phyloP scores from a whole-genome alignment of 1,139 yeast genomes.

The Saccharomyces pastorianus region DNA sequence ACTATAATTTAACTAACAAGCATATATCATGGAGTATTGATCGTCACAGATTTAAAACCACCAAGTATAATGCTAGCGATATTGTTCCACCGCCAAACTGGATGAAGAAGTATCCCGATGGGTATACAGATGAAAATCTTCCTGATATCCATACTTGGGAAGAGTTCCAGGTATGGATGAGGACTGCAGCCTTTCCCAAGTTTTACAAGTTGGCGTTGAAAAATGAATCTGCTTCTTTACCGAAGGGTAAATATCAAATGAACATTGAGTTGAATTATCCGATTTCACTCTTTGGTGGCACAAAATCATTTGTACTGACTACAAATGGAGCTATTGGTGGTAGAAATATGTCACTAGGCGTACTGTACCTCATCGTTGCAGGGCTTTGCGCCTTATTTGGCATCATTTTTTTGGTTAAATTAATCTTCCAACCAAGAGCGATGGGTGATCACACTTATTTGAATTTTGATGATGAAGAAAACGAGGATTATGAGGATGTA shows the following conservation, averaged over 20 bases:
- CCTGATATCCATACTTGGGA: constrained; percentile 76
- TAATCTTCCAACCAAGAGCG: constrained; percentile 40
- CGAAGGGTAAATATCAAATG: constrained; percentile 63
- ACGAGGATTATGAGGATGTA: constrained; percentile 3
- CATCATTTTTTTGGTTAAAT: constrained; percentile 38
- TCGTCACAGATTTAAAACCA: constrained; percentile 67
- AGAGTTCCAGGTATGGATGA: constrained; percentile 96
- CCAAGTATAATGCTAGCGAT: constrained; percentile 58
- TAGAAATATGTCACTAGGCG: constrained; percentile 76
- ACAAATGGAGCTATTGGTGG: constrained; percentile 90
- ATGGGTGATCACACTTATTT: constrained; percentile 38
- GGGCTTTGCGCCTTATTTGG: constrained; percentile 53
- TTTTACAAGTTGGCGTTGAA: constrained; percentile 77
- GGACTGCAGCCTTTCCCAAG: constrained; percentile 80
- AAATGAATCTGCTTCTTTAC: constrained; percentile 58
- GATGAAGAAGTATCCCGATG: constrained; percentile 76
- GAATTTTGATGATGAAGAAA: constrained; percentile 25
- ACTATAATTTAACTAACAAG: constrained; percentile 54
- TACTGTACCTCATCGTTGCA: constrained; percentile 89
- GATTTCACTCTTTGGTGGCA: constrained; percentile 72
- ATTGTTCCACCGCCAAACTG: constrained; percentile 96
- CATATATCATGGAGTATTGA: constrained; percentile 89
- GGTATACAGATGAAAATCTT: constrained; percentile 73
- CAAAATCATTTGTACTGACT: constrained; percentile 68
- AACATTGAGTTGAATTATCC: constrained; percentile 82